Evolutionary conservation across 257 asterid species (phyloP), one percentile per base, ranked within the genome.

Genomic region (Penstemon barbatus): DNA sequence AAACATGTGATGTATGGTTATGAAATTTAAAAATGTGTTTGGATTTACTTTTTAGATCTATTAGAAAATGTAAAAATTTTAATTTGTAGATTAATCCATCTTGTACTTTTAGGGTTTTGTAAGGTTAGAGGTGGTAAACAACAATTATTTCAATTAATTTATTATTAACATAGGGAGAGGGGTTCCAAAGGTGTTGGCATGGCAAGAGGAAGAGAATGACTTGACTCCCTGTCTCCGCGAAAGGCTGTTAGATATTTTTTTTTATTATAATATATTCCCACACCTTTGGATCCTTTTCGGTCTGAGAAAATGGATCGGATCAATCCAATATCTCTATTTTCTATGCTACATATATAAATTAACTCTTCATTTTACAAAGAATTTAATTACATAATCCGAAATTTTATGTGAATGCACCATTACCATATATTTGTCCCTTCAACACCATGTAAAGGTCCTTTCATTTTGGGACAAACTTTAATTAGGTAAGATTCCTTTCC

Each of bases 191-290:
- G 79, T 85, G 48, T 75, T 82, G 81, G 87, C 87, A 4, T 18
- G 4, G 57, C 10, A 15, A 18, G 73, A 46, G 12, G 5, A 68
- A 62, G 48, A 72, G 48, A 72, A 78, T 84, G 87, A 86, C 86
- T 78, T 84, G 87, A 86, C 86, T 78, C 84, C 87, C 82, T 76
- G 87, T 80, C 79, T 74, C 87, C 87, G 82, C 86, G 57, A 66
- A 77, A 62, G 75, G 77, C 63, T 46, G 53, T 10, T 44, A 2
- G 0, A 4, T 3, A 8, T 11, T 40, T 42, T 18, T 56, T 40
- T 15, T 15, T 15, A 15, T 15, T 15, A 15, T 15, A 15, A 15
- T 15, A 15, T 18, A 57, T 77, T 68, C 74, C 75, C 57, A 38
- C 53, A 54, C 57, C 70, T 15, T 70, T 79, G 78, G 74, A 73